These are phyloP conservation scores for Chlorella sorokiniana DNA, from an alignment of 139 green algal species.

Conservation along the genomic window DNA sequence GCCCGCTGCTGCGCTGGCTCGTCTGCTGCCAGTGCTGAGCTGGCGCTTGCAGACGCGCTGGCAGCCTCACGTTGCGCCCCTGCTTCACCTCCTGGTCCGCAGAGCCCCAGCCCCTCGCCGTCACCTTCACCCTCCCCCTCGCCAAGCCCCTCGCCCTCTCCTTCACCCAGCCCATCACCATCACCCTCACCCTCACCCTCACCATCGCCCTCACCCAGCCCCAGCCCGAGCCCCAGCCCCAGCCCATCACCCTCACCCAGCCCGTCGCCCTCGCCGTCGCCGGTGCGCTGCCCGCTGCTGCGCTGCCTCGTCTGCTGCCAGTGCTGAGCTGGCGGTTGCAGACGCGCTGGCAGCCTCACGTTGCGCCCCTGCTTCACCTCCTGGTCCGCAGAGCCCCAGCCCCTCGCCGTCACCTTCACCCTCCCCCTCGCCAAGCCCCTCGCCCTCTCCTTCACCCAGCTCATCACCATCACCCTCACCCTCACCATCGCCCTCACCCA, in stretches of 20 bases:
- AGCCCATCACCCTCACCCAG: background rate
- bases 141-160: background rate
- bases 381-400: too few relatives aligned
- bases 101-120: background rate
- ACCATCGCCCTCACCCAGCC: background rate
- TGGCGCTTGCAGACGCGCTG: too few relatives aligned
- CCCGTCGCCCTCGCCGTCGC: background rate
- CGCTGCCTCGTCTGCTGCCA: too few relatives aligned
- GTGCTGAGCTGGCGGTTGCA: too few relatives aligned
- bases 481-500: background rate
- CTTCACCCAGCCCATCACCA: background rate
- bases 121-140: background rate
- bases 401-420: background rate
- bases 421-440: background rate
- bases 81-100: background rate
- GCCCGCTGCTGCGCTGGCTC: background rate
- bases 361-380: too few relatives aligned
- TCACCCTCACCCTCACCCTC: background rate
- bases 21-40: background rate
- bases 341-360: too few relatives aligned
- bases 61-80: too few relatives aligned
- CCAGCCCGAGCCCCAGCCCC: background rate
- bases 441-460: background rate
- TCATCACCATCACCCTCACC: background rate
- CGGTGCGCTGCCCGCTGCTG: too few relatives aligned